phyloP scores from a whole-genome alignment of 352 stramenopile genomes.

The Albugo laibachii region DNA sequence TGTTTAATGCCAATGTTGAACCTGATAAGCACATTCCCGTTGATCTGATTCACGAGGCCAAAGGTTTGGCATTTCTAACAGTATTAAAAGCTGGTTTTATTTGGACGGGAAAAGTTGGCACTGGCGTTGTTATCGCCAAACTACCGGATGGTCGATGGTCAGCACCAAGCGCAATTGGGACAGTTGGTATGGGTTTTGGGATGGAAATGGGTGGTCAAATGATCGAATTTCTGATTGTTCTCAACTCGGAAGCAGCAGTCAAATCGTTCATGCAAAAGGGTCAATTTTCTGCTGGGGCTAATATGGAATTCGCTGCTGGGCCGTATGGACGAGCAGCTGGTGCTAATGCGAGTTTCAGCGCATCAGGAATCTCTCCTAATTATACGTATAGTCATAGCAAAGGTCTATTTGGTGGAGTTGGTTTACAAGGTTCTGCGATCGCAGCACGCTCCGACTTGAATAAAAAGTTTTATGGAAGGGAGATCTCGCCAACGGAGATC shows the following conservation, averaged over 20 bases:
- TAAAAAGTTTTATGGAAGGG: slow-evolving; percentile 77
- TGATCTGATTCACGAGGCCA: slow-evolving; percentile 76
- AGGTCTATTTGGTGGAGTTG: slow-evolving; percentile 64
- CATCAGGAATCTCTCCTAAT: slow-evolving; percentile 56
- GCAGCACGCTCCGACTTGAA: slow-evolving; percentile 59
- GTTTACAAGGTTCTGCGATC: slow-evolving; percentile 65
- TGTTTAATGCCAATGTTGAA: slow-evolving; percentile 75
- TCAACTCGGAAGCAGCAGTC: slow-evolving; percentile 87
- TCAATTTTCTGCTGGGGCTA: slow-evolving; percentile 62
- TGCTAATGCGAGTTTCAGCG: slow-evolving; percentile 55
- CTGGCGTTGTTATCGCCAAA: slow-evolving; percentile 87
- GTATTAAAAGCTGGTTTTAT: slow-evolving; percentile 82
- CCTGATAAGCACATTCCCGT: slow-evolving; percentile 79
- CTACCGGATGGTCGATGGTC: slow-evolving; percentile 89
- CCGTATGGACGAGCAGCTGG: slow-evolving; percentile 60
- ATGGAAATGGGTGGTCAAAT: slow-evolving; percentile 57
- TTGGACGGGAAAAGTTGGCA: slow-evolving; percentile 67
- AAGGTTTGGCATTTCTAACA: slow-evolving; percentile 83
- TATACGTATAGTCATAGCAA: slow-evolving; percentile 81
- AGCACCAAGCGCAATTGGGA: slow-evolving; percentile 87
- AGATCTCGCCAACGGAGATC: slow-evolving; percentile 72
- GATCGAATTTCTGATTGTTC: slow-evolving; percentile 81
- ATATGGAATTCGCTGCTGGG: slow-evolving; percentile 62
- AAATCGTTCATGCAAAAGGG: slow-evolving; percentile 77
- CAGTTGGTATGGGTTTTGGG: slow-evolving; percentile 75